Percentiles rank a stretch among this genome's conserved stretches.
Conservation (phyloP, 352 stramenopile genomes). For the Phytophthora quininea region DNA sequence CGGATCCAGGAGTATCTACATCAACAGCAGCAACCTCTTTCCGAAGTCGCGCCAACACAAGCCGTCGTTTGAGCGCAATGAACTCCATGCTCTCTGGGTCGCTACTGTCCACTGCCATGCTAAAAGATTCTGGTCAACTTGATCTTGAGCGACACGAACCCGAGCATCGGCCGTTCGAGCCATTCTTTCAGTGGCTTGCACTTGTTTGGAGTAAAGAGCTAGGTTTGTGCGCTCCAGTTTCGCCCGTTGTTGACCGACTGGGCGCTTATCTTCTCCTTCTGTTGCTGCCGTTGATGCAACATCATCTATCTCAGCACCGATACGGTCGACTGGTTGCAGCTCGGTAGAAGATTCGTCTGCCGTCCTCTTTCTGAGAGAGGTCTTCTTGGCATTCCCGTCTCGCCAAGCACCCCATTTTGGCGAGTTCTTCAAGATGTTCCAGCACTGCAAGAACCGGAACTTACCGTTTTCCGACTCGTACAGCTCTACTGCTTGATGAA, state of each 20-base stretch:
- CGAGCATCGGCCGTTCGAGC: slow-evolving; percentile 4
- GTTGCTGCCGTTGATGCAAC: background rate
- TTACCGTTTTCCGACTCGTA: background rate
- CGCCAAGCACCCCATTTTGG: slow-evolving; percentile 12
- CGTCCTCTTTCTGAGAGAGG: background rate
- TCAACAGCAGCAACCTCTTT: no score
- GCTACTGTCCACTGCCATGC: background rate
- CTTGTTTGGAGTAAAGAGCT: slow-evolving; percentile 1
- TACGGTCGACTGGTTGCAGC: no score
- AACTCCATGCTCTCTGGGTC: background rate
- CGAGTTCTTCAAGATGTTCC: slow-evolving; percentile 7
- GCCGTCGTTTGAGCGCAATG: no score
- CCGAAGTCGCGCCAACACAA: no score
- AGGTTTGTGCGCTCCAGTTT: slow-evolving; percentile 11
- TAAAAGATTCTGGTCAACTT: slow-evolving; percentile 8
- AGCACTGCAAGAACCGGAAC: slow-evolving; percentile 8
- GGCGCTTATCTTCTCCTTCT: background rate
- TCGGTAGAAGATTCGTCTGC: background rate
- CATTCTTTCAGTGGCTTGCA: background rate
- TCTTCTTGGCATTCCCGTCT: background rate
- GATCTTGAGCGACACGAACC: slow-evolving; percentile 5
- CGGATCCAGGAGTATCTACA: no score
- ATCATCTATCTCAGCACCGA: no score
- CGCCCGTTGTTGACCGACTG: background rate
- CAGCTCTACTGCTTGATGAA: no score